Percentiles rank a stretch among this genome's conserved stretches.
Evolutionary conservation across 176 grass and related monocot genomes (phyloP).

Genomic region (Hordeum vulgare): DNA sequence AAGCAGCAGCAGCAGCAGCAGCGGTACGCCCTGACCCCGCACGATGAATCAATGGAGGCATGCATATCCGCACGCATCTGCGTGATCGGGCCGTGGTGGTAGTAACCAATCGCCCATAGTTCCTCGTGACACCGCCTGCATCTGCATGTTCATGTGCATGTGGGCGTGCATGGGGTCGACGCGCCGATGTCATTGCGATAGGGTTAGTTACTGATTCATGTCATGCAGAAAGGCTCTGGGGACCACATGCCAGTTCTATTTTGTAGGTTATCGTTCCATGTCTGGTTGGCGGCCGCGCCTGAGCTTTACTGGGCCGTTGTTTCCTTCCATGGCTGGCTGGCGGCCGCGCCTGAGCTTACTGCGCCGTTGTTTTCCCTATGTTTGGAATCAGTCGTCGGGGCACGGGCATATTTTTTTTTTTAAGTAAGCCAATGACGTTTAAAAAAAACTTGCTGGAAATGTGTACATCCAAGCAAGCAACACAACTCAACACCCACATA

Average conservation of each 20-base stretch:
- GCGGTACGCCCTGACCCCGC: background rate
- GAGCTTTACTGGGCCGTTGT: background rate
- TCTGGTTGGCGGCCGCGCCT: background rate
- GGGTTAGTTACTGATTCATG: background rate
- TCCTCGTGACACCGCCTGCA: slow-evolving; percentile 15
- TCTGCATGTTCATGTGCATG: slow-evolving; percentile 3
- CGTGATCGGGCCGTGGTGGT: background rate
- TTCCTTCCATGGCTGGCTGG: background rate
- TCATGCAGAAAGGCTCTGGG: background rate
- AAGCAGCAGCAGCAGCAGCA: background rate
- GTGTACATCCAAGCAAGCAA: too few species aligned
- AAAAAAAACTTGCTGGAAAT: too few species aligned
- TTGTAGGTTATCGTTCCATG: background rate
- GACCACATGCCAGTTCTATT: background rate
- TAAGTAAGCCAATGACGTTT: too few species aligned
- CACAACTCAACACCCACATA: too few species aligned
- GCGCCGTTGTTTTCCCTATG: background rate
- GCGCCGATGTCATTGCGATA: background rate
- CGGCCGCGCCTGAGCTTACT: background rate
- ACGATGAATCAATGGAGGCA: background rate
- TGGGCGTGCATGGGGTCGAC: background rate
- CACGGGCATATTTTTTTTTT: background rate
- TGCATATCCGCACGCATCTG: background rate
- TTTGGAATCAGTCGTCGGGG: background rate
- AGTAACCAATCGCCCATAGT: background rate